phyloP scores from a whole-genome alignment of 164 flowering plant species.

The Vitis labrusca region DNA sequence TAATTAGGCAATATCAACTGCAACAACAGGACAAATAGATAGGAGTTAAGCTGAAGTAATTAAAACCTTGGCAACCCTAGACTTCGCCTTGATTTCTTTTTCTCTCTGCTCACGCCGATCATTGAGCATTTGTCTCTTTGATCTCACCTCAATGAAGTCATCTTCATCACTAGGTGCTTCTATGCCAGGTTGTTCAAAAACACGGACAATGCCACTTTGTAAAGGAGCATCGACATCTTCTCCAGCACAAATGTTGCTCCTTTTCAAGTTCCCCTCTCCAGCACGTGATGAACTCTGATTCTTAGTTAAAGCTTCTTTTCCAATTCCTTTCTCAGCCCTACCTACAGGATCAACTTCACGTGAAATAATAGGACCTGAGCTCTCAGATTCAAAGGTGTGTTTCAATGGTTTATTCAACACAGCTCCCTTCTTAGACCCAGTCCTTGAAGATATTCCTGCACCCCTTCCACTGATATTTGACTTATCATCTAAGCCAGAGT shows the following conservation, averaged over 20 bases:
- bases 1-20: background rate
- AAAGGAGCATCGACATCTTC: constrained; percentile 84
- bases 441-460: constrained; percentile 28
- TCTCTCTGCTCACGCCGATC: constrained; percentile 96
- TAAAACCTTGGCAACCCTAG: constrained; percentile 62
- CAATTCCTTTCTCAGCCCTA: constrained; percentile 37
- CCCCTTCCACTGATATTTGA: constrained; percentile 37
- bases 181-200: constrained; percentile 91
- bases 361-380: constrained; percentile 27
- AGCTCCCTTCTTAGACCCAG: constrained; percentile 41
- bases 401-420: constrained; percentile 33
- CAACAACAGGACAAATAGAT: background rate
- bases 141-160: constrained; percentile 97
- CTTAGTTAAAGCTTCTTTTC: constrained; percentile 35
- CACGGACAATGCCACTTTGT: constrained; percentile 90
- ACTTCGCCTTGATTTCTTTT: constrained; percentile 81
- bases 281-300: constrained; percentile 30
- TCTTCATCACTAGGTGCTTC: constrained; percentile 97
- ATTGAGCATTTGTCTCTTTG: constrained; percentile 95
- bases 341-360: constrained; percentile 39
- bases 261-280: constrained; percentile 46
- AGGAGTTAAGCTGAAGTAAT: background rate
- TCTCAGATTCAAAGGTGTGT: constrained; percentile 40
- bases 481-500: constrained; percentile 37
- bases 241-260: constrained; percentile 36